These are phyloP conservation scores for Capronia epimyces DNA, from an alignment of 2,329 filamentous ascomycete species.

Conservation along the genomic window DNA sequence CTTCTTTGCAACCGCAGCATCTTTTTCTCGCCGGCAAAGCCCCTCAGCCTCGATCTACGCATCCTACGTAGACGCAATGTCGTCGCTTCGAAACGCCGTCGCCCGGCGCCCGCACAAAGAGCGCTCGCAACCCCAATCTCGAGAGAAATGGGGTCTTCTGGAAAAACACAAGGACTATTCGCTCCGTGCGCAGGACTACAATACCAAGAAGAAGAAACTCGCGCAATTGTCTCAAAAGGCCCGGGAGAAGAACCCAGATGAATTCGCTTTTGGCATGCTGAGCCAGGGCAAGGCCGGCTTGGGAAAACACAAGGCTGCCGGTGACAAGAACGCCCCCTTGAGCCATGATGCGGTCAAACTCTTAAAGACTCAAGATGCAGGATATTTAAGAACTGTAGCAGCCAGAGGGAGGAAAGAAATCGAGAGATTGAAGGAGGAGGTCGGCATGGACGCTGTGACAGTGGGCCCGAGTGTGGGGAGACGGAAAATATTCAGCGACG, in stretches of 20 bases:
- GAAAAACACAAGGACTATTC: conserved; percentile 89
- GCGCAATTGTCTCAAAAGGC: conserved; percentile 56
- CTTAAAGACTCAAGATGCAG: conserved; percentile 61
- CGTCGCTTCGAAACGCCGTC: conserved; percentile 57
- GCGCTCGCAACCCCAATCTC: conserved; percentile 78
- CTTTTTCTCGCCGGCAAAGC: neutral
- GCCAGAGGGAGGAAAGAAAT: conserved; percentile 48
- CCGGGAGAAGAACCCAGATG: conserved; percentile 58
- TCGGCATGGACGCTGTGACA: conserved; percentile 33
- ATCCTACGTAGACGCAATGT: conserved; percentile 42
- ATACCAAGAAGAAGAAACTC: conserved; percentile 56
- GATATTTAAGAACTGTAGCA: conserved; percentile 57
- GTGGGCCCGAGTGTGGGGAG: conserved; percentile 21
- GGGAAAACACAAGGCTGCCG: conserved; percentile 44
- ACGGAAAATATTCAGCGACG: conserved; percentile 38
- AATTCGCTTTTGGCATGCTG: conserved; percentile 63
- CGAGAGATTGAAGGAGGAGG: conserved; percentile 35
- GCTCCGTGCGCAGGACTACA: conserved; percentile 60
- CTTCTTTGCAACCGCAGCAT: neutral
- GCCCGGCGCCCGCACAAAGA: conserved; percentile 83
- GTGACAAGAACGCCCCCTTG: conserved; percentile 33
- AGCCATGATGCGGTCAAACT: conserved; percentile 56
- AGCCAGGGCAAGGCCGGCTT: conserved; percentile 41
- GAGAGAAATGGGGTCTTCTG: conserved; percentile 79
- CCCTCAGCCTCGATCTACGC: neutral